Evolutionary conservation across 208 protist species (phyloP).

Genomic region (Leptomonas pyrrhocoris): DNA sequence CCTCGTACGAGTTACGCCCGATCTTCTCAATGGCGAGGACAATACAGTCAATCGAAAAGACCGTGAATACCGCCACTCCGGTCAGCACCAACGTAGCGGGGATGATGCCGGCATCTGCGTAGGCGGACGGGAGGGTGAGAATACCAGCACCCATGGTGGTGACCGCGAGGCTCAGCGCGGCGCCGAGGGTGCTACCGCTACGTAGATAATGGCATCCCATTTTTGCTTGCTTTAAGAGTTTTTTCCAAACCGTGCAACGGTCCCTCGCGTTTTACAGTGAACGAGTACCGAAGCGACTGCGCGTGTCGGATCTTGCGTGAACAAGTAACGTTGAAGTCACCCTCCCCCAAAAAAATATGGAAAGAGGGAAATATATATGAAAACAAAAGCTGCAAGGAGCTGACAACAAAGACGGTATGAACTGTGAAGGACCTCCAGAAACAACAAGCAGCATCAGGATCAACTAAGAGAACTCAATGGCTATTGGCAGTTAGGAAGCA

Average conservation of each 20-base stretch:
- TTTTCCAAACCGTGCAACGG: background rate
- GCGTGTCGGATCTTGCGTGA: no score
- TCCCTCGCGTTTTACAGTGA: background rate
- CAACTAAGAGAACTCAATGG: no score
- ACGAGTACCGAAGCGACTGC: no score
- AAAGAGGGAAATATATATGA: background rate
- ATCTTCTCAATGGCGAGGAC: constrained; percentile 61
- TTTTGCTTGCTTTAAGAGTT: background rate
- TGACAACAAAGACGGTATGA: no score
- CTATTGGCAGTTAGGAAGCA: no score
- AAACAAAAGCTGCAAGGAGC: no score
- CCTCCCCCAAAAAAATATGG: background rate
- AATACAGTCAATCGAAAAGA: constrained; percentile 75
- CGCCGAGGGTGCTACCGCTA: constrained; percentile 52
- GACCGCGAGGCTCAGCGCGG: constrained; percentile 69
- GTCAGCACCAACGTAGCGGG: constrained; percentile 45
- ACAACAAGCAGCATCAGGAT: no score
- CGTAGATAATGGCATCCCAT: constrained; percentile 7
- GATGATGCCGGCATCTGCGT: constrained; percentile 60
- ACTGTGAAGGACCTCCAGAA: no score
- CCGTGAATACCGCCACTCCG: constrained; percentile 60
- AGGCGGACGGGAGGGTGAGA: constrained; percentile 76
- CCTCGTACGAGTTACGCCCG: constrained; percentile 76
- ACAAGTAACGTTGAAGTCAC: background rate
- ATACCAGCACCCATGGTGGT: constrained; percentile 82